Base-by-base conservation (phyloP, 1,139 yeast species). In the Yamadazyma songkhlaensis region DNA sequence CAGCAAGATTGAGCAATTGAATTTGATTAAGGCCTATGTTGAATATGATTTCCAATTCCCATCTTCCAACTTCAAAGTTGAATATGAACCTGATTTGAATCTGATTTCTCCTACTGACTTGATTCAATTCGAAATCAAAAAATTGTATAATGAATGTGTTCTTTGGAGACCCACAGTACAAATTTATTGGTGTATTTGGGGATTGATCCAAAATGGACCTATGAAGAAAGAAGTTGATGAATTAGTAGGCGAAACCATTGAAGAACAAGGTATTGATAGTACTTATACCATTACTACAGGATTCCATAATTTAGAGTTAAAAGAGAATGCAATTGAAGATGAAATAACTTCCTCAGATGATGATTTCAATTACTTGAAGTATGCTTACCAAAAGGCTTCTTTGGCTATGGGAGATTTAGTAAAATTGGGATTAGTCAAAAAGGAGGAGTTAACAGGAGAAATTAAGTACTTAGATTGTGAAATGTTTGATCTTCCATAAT, bases 181-280 rank as follows among this genome's bases (percentile, higher is more conserved):
- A 38, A 69, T 87, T 4, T 79, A 75, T 54, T 92, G 98, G 98
- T 74, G 84, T 21, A 57, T 89, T 21, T 92, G 98, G 98, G 97
- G 96, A 0, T 72, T 92, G 38, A 77, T 92, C 31, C 95, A 86
- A 60, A 74, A 77, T 53, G 85, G 85, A 3, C 69, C 72, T 2
- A 38, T 60, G 6, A 54, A 40, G 9, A 35, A 30, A 10, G 34
- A 33, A 9, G 45, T 48, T 4, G 52, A 45, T 9, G 44, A 10
- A 1, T 38, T 45, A 26, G 25, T 30, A 9, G 50, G 49, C 0
- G 42, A 48, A 6, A 48, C 50, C 11, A 44, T 48, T 9, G 42
- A 50, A 4, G 67, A 63, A 45, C 42, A 44, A 32, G 72, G 70
- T 17, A 60, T 71, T 15, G 62, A 60, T 40, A 54, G 72, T 40